Base-by-base conservation (phyloP, 106 monocot genomes). In the Hemerocallis citrina region DNA sequence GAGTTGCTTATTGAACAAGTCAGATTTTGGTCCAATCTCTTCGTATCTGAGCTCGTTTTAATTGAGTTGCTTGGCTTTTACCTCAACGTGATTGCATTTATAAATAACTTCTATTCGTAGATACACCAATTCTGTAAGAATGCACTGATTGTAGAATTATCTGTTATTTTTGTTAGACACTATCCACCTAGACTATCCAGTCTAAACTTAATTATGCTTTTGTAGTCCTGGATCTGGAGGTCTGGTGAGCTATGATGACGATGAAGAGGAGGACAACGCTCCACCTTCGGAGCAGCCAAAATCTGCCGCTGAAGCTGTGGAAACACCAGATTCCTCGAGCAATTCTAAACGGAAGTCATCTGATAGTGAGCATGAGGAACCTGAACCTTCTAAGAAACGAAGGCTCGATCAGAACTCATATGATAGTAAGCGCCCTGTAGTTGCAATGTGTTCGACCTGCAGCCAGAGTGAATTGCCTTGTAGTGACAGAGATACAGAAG, bases 181-280 rank as follows among this genome's bases (percentile, higher is more conserved):
- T n/a, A 2, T 2, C 6, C 13, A 47, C 47, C 11, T 47, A 50
- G 27, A 50, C 28, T 50, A 25, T 50, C 49, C 12, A 11, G 15
- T 54, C 14, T 30, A 31, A 30, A 44, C 14, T 15, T 31, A 54
- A n/a, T 59, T 39, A 5, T 20, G 37, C 23, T 57, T 34, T 66
- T 61, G 7, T 59, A 87, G 87, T 56, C 39, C 74, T 41, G 47
- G 34, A 34, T 49, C 66, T 54, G 55, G 56, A 55, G 87, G 87
- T 17, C 79, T 88, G 21, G 88, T 83, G 24, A 79, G 83, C 31
- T 83, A 88, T 54, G 88, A 80, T 5, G 81, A 86, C 25, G 88
- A 88, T 36, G 81, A 81, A 29, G 83, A 87, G 14, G 82, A 79
- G 9, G 77, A 80, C 24, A 80, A 74, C 23, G 80, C 79, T 43